A percentile compares a stretch with the other conserved stretches of the same genome.
Evolutionary conservation across 83 land plant species (phyloP).

Genomic region (Picea abies): DNA sequence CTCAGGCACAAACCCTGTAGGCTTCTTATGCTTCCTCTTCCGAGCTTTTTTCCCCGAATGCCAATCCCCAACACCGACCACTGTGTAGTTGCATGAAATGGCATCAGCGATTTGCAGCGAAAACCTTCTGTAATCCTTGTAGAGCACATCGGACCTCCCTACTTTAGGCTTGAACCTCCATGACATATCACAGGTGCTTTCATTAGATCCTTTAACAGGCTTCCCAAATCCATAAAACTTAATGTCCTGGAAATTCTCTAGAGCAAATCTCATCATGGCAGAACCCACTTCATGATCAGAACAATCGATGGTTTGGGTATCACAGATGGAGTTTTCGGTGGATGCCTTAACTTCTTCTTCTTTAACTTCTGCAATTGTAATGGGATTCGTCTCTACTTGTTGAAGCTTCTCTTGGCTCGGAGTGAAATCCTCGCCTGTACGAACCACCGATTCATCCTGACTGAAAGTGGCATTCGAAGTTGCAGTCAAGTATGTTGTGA

Average conservation of each 20-base stretch:
- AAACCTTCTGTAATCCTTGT: slow-evolving; percentile 87
- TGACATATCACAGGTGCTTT: slow-evolving; percentile 73
- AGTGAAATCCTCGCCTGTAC: slow-evolving; percentile 82
- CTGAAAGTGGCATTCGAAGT: slow-evolving; percentile 77
- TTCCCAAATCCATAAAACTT: slow-evolving; percentile 72
- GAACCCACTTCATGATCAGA: slow-evolving; percentile 67
- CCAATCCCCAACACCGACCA: too few species aligned
- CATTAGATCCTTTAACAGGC: slow-evolving; percentile 60
- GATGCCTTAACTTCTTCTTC: background rate
- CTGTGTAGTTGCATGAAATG: too few species aligned
- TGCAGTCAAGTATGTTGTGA: slow-evolving; percentile 57
- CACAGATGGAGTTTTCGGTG: slow-evolving; percentile 24
- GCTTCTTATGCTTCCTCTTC: too few species aligned
- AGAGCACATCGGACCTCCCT: slow-evolving; percentile 52
- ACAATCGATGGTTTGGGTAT: slow-evolving; percentile 54
- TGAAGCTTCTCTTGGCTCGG: background rate
- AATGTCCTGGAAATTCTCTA: slow-evolving; percentile 67
- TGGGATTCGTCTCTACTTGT: slow-evolving; percentile 8
- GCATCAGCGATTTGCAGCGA: slow-evolving; percentile 12
- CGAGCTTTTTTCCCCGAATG: too few species aligned
- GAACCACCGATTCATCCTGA: slow-evolving; percentile 56
- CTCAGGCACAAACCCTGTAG: slow-evolving; percentile 19
- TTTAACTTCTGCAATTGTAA: slow-evolving; percentile 28
- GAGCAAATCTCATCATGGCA: slow-evolving; percentile 64
- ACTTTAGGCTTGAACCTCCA: slow-evolving; percentile 84